A percentile compares a stretch with the other conserved stretches of the same genome.
Conservation (phyloP, 768 basidiomycete genomes). For the Phanerochaete carnosa region DNA sequence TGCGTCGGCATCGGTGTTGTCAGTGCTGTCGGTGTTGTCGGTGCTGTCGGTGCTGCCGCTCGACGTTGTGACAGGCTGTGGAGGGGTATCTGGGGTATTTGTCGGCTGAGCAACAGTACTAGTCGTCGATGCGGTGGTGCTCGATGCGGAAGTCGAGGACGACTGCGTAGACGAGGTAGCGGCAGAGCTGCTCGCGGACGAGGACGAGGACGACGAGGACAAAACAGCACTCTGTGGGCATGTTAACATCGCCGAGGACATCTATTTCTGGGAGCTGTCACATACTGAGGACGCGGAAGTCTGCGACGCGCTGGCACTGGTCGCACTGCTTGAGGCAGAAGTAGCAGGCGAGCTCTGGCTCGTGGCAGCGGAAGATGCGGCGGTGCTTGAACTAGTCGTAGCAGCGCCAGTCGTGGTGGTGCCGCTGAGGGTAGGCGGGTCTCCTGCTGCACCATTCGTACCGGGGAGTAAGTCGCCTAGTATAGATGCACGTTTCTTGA, state of each 20-base stretch:
- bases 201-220: conserved; percentile 16
- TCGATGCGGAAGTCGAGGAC: conserved; percentile 2
- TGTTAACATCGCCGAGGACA: not conserved
- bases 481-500: conserved; percentile 52
- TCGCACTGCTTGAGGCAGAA: not conserved
- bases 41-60: too few species aligned
- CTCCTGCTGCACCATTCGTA: conserved; percentile 19
- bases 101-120: not conserved
- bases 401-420: conserved; percentile 11
- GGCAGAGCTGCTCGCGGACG: conserved; percentile 4
- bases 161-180: conserved; percentile 4
- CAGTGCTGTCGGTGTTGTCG: not conserved
- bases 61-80: conserved; percentile 7
- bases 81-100: not conserved
- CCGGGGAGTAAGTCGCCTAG: conserved; percentile 13
- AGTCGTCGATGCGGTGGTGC: not conserved
- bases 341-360: not conserved
- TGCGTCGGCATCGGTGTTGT: conserved; percentile 1
- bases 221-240: conserved; percentile 12
- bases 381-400: conserved; percentile 1
- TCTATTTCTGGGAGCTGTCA: not conserved
- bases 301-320: conserved; percentile 7
- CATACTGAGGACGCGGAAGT: not conserved
- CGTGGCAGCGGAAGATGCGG: conserved; percentile 5
- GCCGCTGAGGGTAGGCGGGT: conserved; percentile 20